Evolutionary conservation across 805 yeast genomes (phyloP).

Genomic region (Metschnikowia vanudenii): DNA sequence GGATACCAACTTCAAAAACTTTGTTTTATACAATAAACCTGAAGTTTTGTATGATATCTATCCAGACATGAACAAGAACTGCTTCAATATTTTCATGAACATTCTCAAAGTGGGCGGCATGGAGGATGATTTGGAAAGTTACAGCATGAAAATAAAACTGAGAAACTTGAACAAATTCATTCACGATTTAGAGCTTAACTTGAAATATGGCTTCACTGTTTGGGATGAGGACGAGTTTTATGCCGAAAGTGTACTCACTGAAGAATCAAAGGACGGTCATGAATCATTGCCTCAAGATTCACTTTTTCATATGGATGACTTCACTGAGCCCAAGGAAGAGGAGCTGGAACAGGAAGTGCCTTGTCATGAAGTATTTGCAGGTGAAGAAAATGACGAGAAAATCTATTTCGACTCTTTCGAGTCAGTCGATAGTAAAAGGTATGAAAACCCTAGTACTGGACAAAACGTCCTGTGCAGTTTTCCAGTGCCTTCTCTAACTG

Average conservation of each 20-base stretch:
- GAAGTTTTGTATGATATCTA: conserved; percentile 49
- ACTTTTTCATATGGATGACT: conserved; percentile 19
- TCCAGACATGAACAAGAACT: conserved; percentile 43
- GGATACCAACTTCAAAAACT: conserved; percentile 46
- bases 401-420: background rate
- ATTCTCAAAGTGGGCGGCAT: conserved; percentile 38
- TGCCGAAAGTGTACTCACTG: conserved; percentile 4
- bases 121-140: conserved; percentile 31
- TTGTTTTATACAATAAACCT: conserved; percentile 36
- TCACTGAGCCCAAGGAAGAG: conserved; percentile 4
- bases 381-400: background rate
- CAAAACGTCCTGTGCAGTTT: conserved; percentile 4
- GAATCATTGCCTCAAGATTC: conserved; percentile 10
- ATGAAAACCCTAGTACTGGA: background rate
- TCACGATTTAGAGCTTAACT: conserved; percentile 27
- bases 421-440: background rate
- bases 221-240: conserved; percentile 42
- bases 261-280: conserved; percentile 1
- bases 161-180: conserved; percentile 40
- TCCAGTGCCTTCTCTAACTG: conserved; percentile 32
- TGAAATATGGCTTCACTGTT: conserved; percentile 42
- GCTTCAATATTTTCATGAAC: conserved; percentile 42
- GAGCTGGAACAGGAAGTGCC: background rate
- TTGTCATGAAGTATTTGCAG: background rate
- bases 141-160: conserved; percentile 22